Evolutionary conservation across 805 yeast genomes (phyloP).

Genomic region (Wickerhamiella bombiphila): DNA sequence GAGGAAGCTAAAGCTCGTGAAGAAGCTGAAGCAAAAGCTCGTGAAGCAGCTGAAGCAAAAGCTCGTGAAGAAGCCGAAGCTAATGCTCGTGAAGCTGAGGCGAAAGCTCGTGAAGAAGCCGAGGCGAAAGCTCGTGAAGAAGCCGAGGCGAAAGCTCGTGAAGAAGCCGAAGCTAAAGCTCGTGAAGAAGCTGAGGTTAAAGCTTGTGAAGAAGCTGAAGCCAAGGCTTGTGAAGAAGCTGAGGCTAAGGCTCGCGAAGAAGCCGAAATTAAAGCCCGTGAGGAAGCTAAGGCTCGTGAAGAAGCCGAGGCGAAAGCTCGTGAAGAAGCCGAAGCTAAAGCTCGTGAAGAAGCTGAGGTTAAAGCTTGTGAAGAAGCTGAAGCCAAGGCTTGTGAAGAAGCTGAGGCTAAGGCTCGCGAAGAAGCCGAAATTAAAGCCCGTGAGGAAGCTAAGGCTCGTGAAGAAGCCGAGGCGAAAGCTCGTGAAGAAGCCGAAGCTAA

Average conservation of each 20-base stretch:
- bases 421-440: too few relatives aligned
- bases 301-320: too few relatives aligned
- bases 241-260: too few relatives aligned
- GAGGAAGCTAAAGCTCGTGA: not conserved
- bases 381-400: conserved; percentile 6
- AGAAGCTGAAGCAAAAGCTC: conserved; percentile 3
- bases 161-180: not conserved
- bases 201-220: too few relatives aligned
- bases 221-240: too few relatives aligned
- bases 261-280: too few relatives aligned
- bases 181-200: too few relatives aligned
- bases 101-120: conserved; percentile 14
- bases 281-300: too few relatives aligned
- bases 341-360: conserved; percentile 5
- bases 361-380: too few relatives aligned
- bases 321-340: conserved; percentile 9
- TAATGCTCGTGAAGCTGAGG: not conserved
- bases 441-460: too few relatives aligned
- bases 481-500: too few relatives aligned
- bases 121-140: conserved; percentile 15
- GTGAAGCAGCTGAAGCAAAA: conserved; percentile 7
- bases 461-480: too few relatives aligned
- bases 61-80: not conserved
- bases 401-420: conserved; percentile 1
- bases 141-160: conserved; percentile 16